Conservation (phyloP, 1,284 basidiomycete species). For the Ustilago loliicola region DNA sequence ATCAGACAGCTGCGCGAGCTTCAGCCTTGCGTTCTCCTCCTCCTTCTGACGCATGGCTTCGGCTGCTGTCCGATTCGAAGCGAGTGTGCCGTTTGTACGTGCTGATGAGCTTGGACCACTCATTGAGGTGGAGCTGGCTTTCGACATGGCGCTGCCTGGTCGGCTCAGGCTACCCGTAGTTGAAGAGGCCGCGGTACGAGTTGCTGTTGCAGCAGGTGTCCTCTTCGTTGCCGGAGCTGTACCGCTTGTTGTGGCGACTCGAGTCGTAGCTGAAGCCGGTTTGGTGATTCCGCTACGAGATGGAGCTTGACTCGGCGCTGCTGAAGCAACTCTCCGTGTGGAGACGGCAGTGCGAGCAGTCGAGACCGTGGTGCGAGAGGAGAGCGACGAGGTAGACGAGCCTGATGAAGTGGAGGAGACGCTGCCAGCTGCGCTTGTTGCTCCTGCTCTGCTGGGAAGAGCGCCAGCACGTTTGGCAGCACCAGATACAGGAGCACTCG, state of each 20-base stretch:
- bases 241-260: conserved; percentile 14
- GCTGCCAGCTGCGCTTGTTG: conserved; percentile 43
- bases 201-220: not conserved
- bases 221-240: conserved; percentile 14
- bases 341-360: conserved; percentile 47
- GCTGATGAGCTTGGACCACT: conserved; percentile 13
- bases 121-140: conserved; percentile 37
- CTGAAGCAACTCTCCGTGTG: conserved; percentile 19
- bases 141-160: conserved; percentile 48
- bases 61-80: conserved; percentile 36
- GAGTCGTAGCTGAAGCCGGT: conserved; percentile 2
- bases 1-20: conserved; percentile 25
- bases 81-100: conserved; percentile 26
- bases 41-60: conserved; percentile 45
- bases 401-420: conserved; percentile 44
- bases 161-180: conserved; percentile 28
- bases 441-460: conserved; percentile 30
- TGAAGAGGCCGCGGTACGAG: conserved; percentile 6
- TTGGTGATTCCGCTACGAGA: conserved; percentile 18
- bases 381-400: conserved; percentile 33
- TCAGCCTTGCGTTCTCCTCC: conserved; percentile 24
- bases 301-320: conserved; percentile 22
- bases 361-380: conserved; percentile 36
- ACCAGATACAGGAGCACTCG: conserved; percentile 1
- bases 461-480: conserved; percentile 14